Evolutionary conservation across 495 filamentous ascomycete species (phyloP).

Genomic region (Diplogelasinospora grovesii): DNA sequence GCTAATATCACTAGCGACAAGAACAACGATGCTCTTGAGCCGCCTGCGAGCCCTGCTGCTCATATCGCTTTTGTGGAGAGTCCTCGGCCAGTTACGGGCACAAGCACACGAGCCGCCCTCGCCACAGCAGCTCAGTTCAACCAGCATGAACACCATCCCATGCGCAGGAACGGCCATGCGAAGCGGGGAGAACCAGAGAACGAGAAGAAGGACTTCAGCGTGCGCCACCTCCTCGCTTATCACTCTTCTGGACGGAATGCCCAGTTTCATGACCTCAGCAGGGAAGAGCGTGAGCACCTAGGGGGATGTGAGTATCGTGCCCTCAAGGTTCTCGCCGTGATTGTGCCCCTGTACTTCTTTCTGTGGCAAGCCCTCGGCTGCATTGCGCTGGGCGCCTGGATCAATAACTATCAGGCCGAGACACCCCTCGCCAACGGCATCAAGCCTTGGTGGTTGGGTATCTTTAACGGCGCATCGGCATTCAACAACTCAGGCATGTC

Average conservation of each 20-base stretch:
- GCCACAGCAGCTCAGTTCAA: slow-evolving; percentile 7
- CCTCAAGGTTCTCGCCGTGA: slow-evolving; percentile 58
- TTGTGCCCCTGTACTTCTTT: slow-evolving; percentile 71
- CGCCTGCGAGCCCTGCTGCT: no score
- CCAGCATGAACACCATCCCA: neutral
- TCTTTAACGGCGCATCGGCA: slow-evolving; percentile 65
- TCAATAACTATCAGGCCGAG: slow-evolving; percentile 52
- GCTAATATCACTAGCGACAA: no score
- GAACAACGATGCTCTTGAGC: no score
- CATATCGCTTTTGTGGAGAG: slow-evolving; percentile 21
- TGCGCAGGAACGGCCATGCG: slow-evolving; percentile 2
- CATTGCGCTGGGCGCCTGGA: slow-evolving; percentile 65
- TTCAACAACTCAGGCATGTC: slow-evolving; percentile 90
- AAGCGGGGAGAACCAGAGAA: neutral
- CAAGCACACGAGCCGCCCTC: neutral
- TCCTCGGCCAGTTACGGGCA: slow-evolving; percentile 4
- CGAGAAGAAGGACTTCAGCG: slow-evolving; percentile 7
- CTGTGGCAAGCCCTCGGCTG: slow-evolving; percentile 65
- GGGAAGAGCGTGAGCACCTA: slow-evolving; percentile 62
- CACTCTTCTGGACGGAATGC: slow-evolving; percentile 58
- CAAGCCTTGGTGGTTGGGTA: slow-evolving; percentile 58
- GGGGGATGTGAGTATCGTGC: slow-evolving; percentile 79
- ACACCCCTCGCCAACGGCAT: slow-evolving; percentile 60
- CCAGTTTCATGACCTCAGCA: slow-evolving; percentile 62
- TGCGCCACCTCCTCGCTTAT: slow-evolving; percentile 20